Base-by-base conservation (phyloP, 148 eudicot species). In the Gaultheria prostrata region DNA sequence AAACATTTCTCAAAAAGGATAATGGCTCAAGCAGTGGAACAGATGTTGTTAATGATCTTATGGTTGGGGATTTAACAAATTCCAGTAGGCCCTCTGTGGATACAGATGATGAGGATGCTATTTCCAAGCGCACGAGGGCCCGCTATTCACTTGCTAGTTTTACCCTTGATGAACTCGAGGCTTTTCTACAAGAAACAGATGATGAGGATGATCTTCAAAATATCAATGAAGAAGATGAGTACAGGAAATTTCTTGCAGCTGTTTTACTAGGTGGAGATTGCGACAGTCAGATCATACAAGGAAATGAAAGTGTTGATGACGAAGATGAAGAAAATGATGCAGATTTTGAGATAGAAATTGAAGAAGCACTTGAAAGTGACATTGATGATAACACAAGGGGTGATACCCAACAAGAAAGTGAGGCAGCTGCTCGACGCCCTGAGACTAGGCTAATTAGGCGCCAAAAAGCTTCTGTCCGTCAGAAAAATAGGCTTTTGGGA, bases 281-380 rank as follows among this genome's bases (percentile, higher is more conserved):
- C 28, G 89, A 89, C 85, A 84, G 85, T 87, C 87, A 83, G 39
- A 86, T 85, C 77, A 80, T 84, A 21, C 83, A 86, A 61, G 97
- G 82, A 63, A 87, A 77, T 88, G 97, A 87, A 72, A 91, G 88
- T 91, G 89, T 87, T 53, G 98, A 93, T 35, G 94, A 91, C 54
- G 98, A 93, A 85, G 99, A 96, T 91, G 99, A 96, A 89, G 98
- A 96, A 84, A 96, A 94, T 88, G 99, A 96, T 89, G 99, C 95
- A 67, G 99, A 96, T 85, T 96, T 96, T 87, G 98, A 96, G 87
- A 88, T 96, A 82, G 99, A 94, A 88, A 91, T 96, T 85, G 95
- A 94, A 83, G 99, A 94, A 90, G 98, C 98, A 20, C 93, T 96
- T 82, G 99, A 93, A 90, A 96, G 99, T 87, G 99, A 96, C 72